Evolutionary conservation across 352 stramenopile species (phyloP).

Genomic region (Pythium pectinolyticum): DNA sequence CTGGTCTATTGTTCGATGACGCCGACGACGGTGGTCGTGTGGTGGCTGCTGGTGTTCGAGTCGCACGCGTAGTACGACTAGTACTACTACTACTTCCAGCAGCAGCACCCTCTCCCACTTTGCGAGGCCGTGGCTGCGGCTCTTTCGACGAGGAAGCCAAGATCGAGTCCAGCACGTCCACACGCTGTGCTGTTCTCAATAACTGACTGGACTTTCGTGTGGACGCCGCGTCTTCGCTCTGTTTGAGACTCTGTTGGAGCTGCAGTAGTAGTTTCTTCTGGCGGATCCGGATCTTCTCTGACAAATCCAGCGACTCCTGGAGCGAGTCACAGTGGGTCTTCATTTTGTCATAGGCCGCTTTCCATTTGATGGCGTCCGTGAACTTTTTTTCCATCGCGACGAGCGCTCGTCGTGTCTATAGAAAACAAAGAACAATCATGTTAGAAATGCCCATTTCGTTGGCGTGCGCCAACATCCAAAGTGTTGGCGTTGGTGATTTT

Average conservation of each 20-base stretch:
- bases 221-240: slow-evolving; percentile 4
- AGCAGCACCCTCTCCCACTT: not conserved
- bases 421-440: not conserved
- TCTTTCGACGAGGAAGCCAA: slow-evolving; percentile 7
- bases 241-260: slow-evolving; percentile 40
- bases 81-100: not conserved
- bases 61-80: not conserved
- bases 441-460: no score
- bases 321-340: slow-evolving; percentile 73
- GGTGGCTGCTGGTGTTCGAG: not conserved
- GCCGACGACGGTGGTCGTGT: not conserved
- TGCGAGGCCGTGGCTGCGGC: not conserved
- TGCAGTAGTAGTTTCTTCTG: slow-evolving; percentile 83
- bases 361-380: slow-evolving; percentile 46
- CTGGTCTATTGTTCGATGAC: not conserved
- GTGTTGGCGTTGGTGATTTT: no score
- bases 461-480: no score
- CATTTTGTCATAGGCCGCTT: slow-evolving; percentile 66
- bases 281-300: slow-evolving; percentile 68
- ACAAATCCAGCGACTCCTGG: slow-evolving; percentile 78
- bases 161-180: slow-evolving; percentile 30
- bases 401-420: slow-evolving; percentile 49
- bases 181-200: not conserved
- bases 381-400: slow-evolving; percentile 45
- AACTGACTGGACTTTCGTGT: not conserved